Conservation (phyloP, 345 rosid genomes). For the Gossypium rotundifolium region DNA sequence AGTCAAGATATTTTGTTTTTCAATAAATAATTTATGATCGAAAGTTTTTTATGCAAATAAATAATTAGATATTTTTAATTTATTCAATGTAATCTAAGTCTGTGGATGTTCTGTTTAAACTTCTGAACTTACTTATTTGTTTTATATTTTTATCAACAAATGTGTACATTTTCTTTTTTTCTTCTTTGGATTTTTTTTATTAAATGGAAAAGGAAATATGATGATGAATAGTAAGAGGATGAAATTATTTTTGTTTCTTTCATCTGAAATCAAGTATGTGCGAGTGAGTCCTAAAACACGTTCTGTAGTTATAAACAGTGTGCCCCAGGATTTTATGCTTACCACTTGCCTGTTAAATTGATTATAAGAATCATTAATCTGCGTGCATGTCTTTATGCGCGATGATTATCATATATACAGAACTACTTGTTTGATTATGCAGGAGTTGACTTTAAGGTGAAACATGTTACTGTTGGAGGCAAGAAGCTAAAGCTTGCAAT, state of each 20-base stretch:
- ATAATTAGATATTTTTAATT: no score
- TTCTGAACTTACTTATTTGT: neutral
- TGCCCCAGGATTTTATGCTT: neutral
- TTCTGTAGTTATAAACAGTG: neutral
- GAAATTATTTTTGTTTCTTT: neutral
- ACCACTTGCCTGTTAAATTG: neutral
- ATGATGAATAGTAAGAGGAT: neutral
- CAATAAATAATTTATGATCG: no score
- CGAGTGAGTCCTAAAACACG: neutral
- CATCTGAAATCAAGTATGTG: neutral
- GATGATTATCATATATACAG: neutral
- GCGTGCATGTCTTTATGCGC: neutral
- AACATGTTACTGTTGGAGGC: constrained; percentile 63
- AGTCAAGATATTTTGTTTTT: no score
- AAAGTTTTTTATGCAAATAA: no score
- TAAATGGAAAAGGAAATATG: neutral
- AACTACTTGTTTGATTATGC: neutral
- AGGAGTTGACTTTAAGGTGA: constrained; percentile 97
- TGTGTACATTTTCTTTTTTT: no score
- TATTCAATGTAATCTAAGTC: no score
- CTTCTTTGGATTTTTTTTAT: neutral
- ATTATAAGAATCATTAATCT: neutral
- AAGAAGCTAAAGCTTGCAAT: constrained; percentile 94
- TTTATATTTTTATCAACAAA: neutral
- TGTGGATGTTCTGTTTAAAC: no score